Evolutionary conservation across 1,139 yeast genomes (phyloP).

Genomic region (Geotrichum macrosporum): DNA sequence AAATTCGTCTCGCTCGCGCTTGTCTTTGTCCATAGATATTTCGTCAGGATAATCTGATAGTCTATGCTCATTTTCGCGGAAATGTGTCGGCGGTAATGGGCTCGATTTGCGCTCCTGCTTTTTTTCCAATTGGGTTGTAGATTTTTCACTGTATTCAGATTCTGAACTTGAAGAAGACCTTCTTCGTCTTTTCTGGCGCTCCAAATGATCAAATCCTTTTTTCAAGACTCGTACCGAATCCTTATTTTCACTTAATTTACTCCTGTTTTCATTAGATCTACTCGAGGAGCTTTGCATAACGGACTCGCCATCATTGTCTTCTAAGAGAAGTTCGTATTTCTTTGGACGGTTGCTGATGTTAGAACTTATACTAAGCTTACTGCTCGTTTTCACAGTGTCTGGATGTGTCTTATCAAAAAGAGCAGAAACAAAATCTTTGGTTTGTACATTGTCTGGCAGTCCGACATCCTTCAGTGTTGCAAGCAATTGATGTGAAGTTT

Average conservation of each 20-base stretch:
- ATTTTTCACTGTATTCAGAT: conserved; percentile 14
- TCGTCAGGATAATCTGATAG: conserved; percentile 17
- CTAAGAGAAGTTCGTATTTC: too few species aligned
- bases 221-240: not conserved
- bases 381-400: not conserved
- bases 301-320: too few species aligned
- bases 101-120: not conserved
- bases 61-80: too few species aligned
- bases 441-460: conserved; percentile 27
- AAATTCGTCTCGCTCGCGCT: conserved; percentile 35
- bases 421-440: conserved; percentile 29
- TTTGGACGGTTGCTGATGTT: too few species aligned
- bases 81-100: too few species aligned
- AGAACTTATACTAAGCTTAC: conserved; percentile 11
- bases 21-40: conserved; percentile 27
- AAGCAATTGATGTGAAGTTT: conserved; percentile 26
- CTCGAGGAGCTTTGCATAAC: too few species aligned
- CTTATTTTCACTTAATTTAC: not conserved
- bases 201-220: not conserved
- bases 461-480: conserved; percentile 33
- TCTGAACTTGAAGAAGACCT: conserved; percentile 7
- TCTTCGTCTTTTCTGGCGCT: conserved; percentile 6
- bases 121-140: not conserved
- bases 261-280: too few species aligned
- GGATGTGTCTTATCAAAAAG: conserved; percentile 28